Evolutionary conservation across 208 protist genomes (phyloP).

Genomic region (Crithidia acanthocephali): DNA sequence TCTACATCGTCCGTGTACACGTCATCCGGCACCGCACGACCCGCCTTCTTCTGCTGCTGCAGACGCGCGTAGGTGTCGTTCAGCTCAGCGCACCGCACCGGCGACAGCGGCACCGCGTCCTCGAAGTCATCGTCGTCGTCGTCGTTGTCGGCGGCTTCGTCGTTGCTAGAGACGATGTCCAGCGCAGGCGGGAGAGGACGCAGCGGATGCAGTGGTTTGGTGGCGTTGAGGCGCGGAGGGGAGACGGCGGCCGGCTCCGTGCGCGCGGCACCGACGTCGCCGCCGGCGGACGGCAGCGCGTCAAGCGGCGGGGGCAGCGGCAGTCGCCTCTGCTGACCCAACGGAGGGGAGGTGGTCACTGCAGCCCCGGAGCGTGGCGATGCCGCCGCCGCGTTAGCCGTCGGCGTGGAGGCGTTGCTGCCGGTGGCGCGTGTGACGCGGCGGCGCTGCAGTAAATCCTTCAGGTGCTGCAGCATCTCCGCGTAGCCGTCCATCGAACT

Average conservation of each 20-base stretch:
- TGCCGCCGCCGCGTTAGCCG: neutral
- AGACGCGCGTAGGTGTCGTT: conserved; percentile 62
- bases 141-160: conserved; percentile 31
- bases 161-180: neutral
- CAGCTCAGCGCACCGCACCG: conserved; percentile 54
- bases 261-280: neutral
- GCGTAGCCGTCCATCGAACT: conserved; percentile 69
- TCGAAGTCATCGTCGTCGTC: conserved; percentile 84
- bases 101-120: conserved; percentile 76
- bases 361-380: neutral
- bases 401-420: conserved; percentile 27
- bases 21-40: conserved; percentile 20
- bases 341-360: conserved; percentile 5
- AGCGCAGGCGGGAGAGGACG: conserved; percentile 11
- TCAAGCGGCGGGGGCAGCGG: conserved; percentile 24
- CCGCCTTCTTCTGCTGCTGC: conserved; percentile 4
- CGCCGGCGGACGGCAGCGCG: conserved; percentile 1
- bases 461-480: conserved; percentile 87
- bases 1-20: conserved; percentile 50
- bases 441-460: conserved; percentile 65
- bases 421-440: conserved; percentile 26
- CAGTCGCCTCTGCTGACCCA: neutral
- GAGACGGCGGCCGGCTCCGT: conserved; percentile 8
- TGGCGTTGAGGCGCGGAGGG: conserved; percentile 36
- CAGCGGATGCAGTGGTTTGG: conserved; percentile 28